These are phyloP conservation scores for Parasitella parasitica DNA, from an alignment of 371 early-diverging fungal genomes.

Conservation along the genomic window DNA sequence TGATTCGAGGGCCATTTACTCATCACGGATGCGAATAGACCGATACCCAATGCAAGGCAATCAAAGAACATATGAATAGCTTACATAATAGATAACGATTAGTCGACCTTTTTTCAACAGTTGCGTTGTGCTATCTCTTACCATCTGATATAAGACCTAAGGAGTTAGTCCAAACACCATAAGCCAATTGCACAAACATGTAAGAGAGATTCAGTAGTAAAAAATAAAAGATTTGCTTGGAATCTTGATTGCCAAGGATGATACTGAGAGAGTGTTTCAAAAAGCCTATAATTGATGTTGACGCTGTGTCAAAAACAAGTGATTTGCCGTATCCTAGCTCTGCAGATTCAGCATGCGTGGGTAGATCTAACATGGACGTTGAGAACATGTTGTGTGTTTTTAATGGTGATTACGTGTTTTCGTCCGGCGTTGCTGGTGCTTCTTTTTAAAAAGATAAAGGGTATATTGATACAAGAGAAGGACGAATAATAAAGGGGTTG, in stretches of 20 bases:
- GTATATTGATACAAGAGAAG: background rate
- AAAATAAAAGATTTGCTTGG: conserved; percentile 91
- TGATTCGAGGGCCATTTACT: conserved; percentile 86
- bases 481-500: background rate
- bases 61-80: conserved; percentile 98
- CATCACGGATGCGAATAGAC: conserved; percentile 86
- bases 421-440: background rate
- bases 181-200: conserved; percentile 89
- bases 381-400: conserved; percentile 13
- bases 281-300: conserved; percentile 32
- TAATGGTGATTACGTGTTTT: background rate
- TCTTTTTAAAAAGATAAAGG: conserved; percentile 24
- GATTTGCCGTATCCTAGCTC: conserved; percentile 34
- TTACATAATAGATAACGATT: conserved; percentile 9
- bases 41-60: conserved; percentile 86
- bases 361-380: conserved; percentile 37
- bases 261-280: conserved; percentile 49
- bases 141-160: conserved; percentile 92
- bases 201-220: conserved; percentile 88
- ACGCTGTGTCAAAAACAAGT: conserved; percentile 34
- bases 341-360: conserved; percentile 44
- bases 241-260: conserved; percentile 66
- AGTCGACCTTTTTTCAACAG: background rate
- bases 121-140: conserved; percentile 21
- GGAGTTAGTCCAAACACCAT: conserved; percentile 90